Evolutionary conservation across 208 protist genomes (phyloP).

Genomic region (Trypanosoma caninum): DNA sequence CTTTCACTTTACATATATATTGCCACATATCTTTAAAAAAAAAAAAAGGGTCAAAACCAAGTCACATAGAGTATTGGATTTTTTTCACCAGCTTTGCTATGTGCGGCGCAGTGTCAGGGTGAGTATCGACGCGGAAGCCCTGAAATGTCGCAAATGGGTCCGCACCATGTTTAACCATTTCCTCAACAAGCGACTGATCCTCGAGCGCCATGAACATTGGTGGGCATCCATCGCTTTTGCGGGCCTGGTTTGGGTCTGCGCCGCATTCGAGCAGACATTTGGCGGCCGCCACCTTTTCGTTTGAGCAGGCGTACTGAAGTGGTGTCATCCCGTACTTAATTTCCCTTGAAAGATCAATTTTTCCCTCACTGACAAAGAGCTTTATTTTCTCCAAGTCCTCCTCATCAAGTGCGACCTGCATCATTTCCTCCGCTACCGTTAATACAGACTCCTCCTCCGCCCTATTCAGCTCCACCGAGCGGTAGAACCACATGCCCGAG

Average conservation of each 20-base stretch:
- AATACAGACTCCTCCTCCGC: slow-evolving; percentile 50
- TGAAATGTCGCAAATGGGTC: slow-evolving; percentile 71
- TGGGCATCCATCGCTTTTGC: slow-evolving; percentile 64
- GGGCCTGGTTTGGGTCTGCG: slow-evolving; percentile 64
- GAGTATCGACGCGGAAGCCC: slow-evolving; percentile 61
- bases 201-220: slow-evolving; percentile 87
- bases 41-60: not conserved
- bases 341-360: slow-evolving; percentile 53
- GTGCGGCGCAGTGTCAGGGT: slow-evolving; percentile 75
- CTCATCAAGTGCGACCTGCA: slow-evolving; percentile 51
- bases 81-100: slow-evolving; percentile 46
- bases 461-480: slow-evolving; percentile 67
- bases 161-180: slow-evolving; percentile 65
- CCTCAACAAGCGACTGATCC: slow-evolving; percentile 55
- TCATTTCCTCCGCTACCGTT: slow-evolving; percentile 51
- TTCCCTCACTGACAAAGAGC: slow-evolving; percentile 32
- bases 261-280: slow-evolving; percentile 61
- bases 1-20: not conserved
- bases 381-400: slow-evolving; percentile 49
- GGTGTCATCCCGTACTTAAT: slow-evolving; percentile 80
- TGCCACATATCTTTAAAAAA: not conserved
- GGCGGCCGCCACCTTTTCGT: slow-evolving; percentile 50
- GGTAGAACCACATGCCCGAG: slow-evolving; percentile 81
- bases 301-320: slow-evolving; percentile 71
- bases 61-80: slow-evolving; percentile 3